Evolutionary conservation across 139 green algal species (phyloP).

Genomic region (Micromonas pusilla): DNA sequence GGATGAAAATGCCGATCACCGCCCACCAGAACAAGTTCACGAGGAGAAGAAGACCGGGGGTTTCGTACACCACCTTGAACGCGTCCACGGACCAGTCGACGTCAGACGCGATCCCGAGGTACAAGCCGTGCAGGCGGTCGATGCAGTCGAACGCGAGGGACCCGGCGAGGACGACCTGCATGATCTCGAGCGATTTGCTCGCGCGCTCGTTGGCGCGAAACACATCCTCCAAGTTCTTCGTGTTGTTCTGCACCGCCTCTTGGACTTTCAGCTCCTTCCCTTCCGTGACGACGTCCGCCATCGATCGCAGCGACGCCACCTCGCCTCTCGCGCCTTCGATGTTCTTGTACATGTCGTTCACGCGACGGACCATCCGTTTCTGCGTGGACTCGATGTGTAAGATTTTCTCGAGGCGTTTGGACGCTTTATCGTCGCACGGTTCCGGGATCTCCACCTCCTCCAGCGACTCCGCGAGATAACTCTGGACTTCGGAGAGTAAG

Average conservation of each 20-base stretch:
- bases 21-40: slow-evolving; percentile 30
- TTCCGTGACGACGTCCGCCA: slow-evolving; percentile 25
- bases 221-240: slow-evolving; percentile 35
- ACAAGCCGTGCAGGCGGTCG: slow-evolving; percentile 26
- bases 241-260: slow-evolving; percentile 29
- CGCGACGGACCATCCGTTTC: slow-evolving; percentile 16
- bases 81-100: slow-evolving; percentile 27
- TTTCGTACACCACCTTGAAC: slow-evolving; percentile 24
- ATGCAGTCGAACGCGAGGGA: slow-evolving; percentile 32
- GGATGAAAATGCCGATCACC: slow-evolving; percentile 20
- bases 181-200: slow-evolving; percentile 22
- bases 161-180: slow-evolving; percentile 35
- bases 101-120: slow-evolving; percentile 21
- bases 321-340: slow-evolving; percentile 17
- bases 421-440: background rate
- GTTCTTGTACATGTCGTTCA: slow-evolving; percentile 29
- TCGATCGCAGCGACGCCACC: background rate
- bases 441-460: background rate
- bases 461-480: slow-evolving; percentile 21
- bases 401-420: slow-evolving; percentile 1
- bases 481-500: slow-evolving; percentile 32
- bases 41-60: slow-evolving; percentile 23
- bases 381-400: background rate
- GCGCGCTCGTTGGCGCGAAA: slow-evolving; percentile 30
- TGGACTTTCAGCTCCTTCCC: slow-evolving; percentile 6